Evolutionary conservation across 2,329 filamentous ascomycete species (phyloP), one percentile per base, ranked within the genome.

Genomic region (Nectriaceae sp.): DNA sequence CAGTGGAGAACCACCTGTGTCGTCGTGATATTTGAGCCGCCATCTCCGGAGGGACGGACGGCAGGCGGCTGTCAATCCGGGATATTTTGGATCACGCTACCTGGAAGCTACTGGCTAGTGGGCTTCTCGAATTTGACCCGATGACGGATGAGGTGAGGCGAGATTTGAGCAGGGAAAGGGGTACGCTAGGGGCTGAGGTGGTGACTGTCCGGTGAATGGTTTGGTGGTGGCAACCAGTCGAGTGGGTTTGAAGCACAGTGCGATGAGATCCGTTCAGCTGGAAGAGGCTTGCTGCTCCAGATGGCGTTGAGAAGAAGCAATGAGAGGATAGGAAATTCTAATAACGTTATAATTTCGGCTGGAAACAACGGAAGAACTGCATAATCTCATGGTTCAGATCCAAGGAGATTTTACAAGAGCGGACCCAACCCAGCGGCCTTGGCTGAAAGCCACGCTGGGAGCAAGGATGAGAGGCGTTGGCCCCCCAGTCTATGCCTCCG

Each of bases 21-120:
- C 56, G 54, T 57, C 56, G 56, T 61, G 59, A 61, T 54, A 50
- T 41, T 55, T 52, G 54, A 62, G 60, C 60, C 60, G 57, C 57
- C 60, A 62, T 61, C 53, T 58, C 60, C 57, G 47, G 54, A 52
- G 43, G 44, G 44, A 47, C 39, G 50, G 43, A 36, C 43, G 19
- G 22, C 42, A 43, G 46, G 49, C 37, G 20, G 16, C 37, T 39
- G 37, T 39, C 37, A 39, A 18, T 31, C 19, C 38, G 38, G 38
- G 21, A 40, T 22, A 22, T 40, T 36, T 36, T 10, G 33, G 8
- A 39, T 11, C 5, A 39, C 16, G 37, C 37, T 39, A 21, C n/a
- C n/a, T n/a, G n/a, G n/a, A n/a, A n/a, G n/a, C n/a, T n/a, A 18
- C 19, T 21, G 4, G 48, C 52, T 59, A 59, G 50, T 42, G 53